These are phyloP conservation scores for Cicer chorassanicum DNA, from an alignment of 306 rosid species.

Conservation along the genomic window DNA sequence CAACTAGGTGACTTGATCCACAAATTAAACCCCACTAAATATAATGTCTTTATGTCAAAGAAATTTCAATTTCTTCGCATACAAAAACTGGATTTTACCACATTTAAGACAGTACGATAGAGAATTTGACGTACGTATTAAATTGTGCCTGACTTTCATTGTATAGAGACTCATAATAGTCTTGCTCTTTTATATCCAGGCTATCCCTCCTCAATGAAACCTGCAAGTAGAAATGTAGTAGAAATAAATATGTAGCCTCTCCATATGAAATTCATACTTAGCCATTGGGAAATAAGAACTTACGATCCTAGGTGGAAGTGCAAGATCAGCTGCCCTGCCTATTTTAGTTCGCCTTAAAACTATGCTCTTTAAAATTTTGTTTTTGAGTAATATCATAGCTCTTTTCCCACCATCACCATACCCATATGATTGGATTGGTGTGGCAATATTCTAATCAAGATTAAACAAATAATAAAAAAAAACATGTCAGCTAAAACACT, in stretches of 20 bases:
- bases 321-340: constrained; percentile 94
- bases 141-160: constrained; percentile 83
- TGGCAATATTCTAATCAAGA: constrained; percentile 66
- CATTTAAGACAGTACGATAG: constrained; percentile 20
- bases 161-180: constrained; percentile 86
- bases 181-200: constrained; percentile 78
- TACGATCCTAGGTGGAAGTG: constrained; percentile 95
- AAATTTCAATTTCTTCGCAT: not conserved
- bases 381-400: constrained; percentile 80
- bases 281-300: constrained; percentile 48
- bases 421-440: constrained; percentile 64
- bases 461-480: constrained; percentile 37
- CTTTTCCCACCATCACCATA: constrained; percentile 50
- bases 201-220: constrained; percentile 79
- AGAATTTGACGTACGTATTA: constrained; percentile 66
- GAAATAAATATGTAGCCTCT: constrained; percentile 24
- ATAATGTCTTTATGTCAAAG: not conserved
- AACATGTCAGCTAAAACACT: not conserved
- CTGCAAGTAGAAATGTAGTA: constrained; percentile 50
- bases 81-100: constrained; percentile 34
- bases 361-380: constrained; percentile 73
- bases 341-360: constrained; percentile 85
- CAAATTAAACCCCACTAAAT: constrained; percentile 4
- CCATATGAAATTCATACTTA: constrained; percentile 2
- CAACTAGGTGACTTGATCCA: constrained; percentile 13